Conservation (phyloP, 2,329 filamentous ascomycete genomes). For the Phaeosphaeriaceae sp. region DNA sequence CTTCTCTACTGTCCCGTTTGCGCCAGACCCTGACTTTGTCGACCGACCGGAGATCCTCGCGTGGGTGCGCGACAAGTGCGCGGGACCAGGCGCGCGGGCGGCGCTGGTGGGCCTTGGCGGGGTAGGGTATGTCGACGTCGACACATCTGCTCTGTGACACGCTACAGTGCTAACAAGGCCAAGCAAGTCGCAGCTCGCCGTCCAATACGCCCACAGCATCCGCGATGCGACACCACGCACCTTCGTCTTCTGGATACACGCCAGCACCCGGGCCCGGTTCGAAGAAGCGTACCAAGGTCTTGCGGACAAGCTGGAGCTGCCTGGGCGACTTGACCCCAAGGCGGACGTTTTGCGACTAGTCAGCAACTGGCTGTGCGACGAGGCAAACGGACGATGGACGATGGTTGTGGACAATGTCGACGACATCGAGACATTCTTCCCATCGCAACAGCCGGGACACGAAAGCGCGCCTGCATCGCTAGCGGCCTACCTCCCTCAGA, state of each 20-base stretch:
- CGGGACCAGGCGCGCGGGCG: constrained; percentile 31
- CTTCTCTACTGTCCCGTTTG: constrained; percentile 32
- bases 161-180: neutral
- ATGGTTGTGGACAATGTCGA: constrained; percentile 24
- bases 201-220: constrained; percentile 17
- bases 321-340: constrained; percentile 13
- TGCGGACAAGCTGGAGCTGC: constrained; percentile 16
- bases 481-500: constrained; percentile 14
- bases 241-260: constrained; percentile 39
- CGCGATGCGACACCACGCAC: constrained; percentile 20
- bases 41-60: constrained; percentile 24
- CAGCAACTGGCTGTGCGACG: constrained; percentile 20
- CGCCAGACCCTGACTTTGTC: constrained; percentile 31
- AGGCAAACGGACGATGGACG: constrained; percentile 19
- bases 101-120: constrained; percentile 39
- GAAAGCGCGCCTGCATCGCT: neutral
- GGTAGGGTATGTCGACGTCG: constrained; percentile 2
- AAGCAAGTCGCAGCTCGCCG: constrained; percentile 22
- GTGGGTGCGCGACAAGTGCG: constrained; percentile 35
- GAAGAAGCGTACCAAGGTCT: constrained; percentile 17
- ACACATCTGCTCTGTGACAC: neutral
- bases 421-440: constrained; percentile 6
- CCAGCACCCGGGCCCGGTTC: constrained; percentile 19
- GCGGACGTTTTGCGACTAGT: constrained; percentile 16
- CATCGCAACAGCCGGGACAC: too few species aligned